Percentiles rank a stretch among this genome's conserved stretches.
Evolutionary conservation across 2,329 filamentous ascomycete species (phyloP).

Genomic region (Trichoderma sp.): DNA sequence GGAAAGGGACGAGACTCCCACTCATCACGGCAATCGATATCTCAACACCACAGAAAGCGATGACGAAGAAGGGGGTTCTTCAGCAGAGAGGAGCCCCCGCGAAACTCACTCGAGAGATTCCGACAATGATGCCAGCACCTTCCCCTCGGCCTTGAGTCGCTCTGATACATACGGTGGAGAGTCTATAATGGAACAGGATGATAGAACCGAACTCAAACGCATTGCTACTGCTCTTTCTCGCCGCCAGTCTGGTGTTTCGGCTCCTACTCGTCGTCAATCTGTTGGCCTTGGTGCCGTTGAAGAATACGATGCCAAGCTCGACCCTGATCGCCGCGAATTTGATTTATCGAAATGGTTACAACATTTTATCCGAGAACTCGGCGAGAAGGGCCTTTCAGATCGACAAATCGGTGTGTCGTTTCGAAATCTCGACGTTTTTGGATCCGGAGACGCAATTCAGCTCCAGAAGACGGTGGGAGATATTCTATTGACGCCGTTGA

Average conservation of each 20-base stretch:
- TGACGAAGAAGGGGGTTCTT: not conserved
- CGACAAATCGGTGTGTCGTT: conserved; percentile 64
- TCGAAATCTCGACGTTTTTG: conserved; percentile 67
- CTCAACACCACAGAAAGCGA: not conserved
- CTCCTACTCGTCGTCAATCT: conserved; percentile 16
- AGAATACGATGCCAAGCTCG: conserved; percentile 41
- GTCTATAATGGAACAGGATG: conserved; percentile 39
- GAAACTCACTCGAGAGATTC: conserved; percentile 16
- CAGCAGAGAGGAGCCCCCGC: not conserved
- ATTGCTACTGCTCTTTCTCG: conserved; percentile 48
- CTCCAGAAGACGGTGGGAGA: conserved; percentile 70
- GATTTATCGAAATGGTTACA: conserved; percentile 49
- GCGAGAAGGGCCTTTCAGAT: conserved; percentile 58
- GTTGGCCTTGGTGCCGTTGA: conserved; percentile 33
- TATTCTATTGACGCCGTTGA: conserved; percentile 60
- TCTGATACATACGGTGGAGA: conserved; percentile 26
- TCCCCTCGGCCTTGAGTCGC: conserved; percentile 15
- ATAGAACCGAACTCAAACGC: conserved; percentile 44
- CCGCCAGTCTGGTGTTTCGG: conserved; percentile 37
- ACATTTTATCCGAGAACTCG: conserved; percentile 47
- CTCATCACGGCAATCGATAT: not conserved
- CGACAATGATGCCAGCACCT: conserved; percentile 14
- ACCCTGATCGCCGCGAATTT: conserved; percentile 47
- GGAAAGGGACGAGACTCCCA: not conserved
- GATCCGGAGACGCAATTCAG: conserved; percentile 68